These are phyloP conservation scores for Singerocomus inundabilis DNA, from an alignment of 1,284 basidiomycete species.

Conservation along the genomic window DNA sequence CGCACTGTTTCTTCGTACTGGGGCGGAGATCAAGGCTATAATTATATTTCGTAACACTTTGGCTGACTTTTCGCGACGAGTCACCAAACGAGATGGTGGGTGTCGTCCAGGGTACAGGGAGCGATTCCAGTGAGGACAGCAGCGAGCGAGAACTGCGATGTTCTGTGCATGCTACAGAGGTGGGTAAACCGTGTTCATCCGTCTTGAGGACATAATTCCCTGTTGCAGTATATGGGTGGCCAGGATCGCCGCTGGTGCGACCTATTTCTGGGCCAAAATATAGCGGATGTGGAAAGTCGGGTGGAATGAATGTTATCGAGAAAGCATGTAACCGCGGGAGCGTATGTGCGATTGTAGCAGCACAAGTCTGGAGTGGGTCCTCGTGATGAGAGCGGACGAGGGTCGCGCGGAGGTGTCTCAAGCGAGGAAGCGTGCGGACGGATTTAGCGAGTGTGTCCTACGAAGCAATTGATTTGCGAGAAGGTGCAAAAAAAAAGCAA, in stretches of 20 bases:
- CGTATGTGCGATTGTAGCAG: constrained; percentile 55
- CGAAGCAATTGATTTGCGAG: constrained; percentile 3
- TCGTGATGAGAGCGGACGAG: constrained; percentile 68
- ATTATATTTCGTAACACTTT: constrained; percentile 17
- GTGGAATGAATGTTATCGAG: constrained; percentile 58
- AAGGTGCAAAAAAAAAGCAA: not conserved
- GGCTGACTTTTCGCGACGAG: constrained; percentile 13
- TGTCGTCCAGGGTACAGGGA: constrained; percentile 40
- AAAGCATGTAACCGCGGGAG: constrained; percentile 66
- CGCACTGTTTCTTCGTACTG: constrained; percentile 33
- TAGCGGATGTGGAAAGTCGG: constrained; percentile 39
- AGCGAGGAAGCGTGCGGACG: constrained; percentile 56
- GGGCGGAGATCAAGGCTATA: constrained; percentile 30
- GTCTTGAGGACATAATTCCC: constrained; percentile 54
- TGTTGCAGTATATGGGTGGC: constrained; percentile 31
- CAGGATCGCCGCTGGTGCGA: constrained; percentile 33
- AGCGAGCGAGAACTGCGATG: constrained; percentile 41
- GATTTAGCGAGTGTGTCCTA: constrained; percentile 54
- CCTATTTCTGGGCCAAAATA: constrained; percentile 29
- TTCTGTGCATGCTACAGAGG: constrained; percentile 45
- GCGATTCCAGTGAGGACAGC: constrained; percentile 38
- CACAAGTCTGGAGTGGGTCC: constrained; percentile 54
- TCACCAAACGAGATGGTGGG: constrained; percentile 40
- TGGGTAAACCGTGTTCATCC: constrained; percentile 44
- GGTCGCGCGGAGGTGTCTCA: constrained; percentile 57